Base-by-base conservation (phyloP, 2,329 filamentous ascomycete species). In the Dendryphion nanum region DNA sequence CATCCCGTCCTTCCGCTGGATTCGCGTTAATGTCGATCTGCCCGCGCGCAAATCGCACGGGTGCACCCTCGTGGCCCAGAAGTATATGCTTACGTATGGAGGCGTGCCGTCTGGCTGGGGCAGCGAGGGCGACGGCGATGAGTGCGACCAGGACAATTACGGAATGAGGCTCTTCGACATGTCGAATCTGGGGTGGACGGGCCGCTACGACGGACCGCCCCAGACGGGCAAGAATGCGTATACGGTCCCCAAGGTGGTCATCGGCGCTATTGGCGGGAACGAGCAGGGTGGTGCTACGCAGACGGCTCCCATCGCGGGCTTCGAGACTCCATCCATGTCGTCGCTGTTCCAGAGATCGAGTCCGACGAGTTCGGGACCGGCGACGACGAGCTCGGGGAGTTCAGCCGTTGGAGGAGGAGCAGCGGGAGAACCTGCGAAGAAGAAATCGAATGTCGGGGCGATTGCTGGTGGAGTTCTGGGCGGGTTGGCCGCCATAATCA, bases 11-110 rank as follows among this genome's bases (percentile, higher is more conserved):
- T 48, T 48, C 33, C 41, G 29, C 36, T 48, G 45, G 39, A 33
- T 48, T 16, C 29, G 19, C 3, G 21, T 42, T 13, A 21, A 42
- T 15, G 40, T 38, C 17, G 16, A 35, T 8, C 31, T 24, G 12
- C 26, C 16, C n/a, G 21, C 42, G 6, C 21, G 34, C n/a, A 42
- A 42, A 32, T n/a, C 13, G 6, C 31, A 21, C 24, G 34, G 33
- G 3, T 48, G 42, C 26, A 33, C 41, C 3, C 18, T 19, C 2
- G 38, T 41, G 10, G 39, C 19, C 4, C 24, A 40, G 19, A n/a
- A 20, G 4, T 45, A 45, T 33, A 42, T 48, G 45, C 7, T 45
- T 4, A 41, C 39, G 4, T 45, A 48, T 31, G 45, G 45, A 7
- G 45, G 42, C 20, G 4, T 38, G 2, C 12, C 3, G n/a, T 16